These are phyloP conservation scores for Neurospora sp. DNA, from an alignment of 495 filamentous ascomycete species.

Conservation along the genomic window DNA sequence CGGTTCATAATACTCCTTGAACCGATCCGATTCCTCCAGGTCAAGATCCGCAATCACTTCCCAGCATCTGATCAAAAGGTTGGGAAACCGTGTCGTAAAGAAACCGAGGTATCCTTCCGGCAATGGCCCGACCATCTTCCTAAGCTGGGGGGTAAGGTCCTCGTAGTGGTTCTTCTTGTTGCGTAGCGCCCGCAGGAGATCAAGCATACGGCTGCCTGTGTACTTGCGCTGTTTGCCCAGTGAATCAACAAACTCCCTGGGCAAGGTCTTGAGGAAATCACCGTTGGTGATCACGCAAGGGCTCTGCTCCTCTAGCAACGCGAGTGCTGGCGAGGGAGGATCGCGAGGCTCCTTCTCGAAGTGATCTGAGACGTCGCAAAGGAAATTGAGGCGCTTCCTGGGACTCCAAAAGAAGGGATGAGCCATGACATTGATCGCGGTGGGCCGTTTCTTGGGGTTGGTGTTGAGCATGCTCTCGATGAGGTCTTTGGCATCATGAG, in stretches of 20 bases:
- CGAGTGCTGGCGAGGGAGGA: slow-evolving; percentile 57
- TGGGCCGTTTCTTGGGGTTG: slow-evolving; percentile 59
- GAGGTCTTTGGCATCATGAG: slow-evolving; percentile 76
- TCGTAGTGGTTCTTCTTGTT: slow-evolving; percentile 96
- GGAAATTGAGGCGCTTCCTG: slow-evolving; percentile 78
- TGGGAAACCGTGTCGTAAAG: slow-evolving; percentile 75
- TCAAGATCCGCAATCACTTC: slow-evolving; percentile 55
- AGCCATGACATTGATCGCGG: slow-evolving; percentile 65
- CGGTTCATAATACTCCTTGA: slow-evolving; percentile 60
- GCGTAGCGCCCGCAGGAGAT: slow-evolving; percentile 79
- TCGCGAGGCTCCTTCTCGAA: slow-evolving; percentile 87
- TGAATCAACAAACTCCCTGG: slow-evolving; percentile 71
- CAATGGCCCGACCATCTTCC: slow-evolving; percentile 66
- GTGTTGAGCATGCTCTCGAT: slow-evolving; percentile 73
- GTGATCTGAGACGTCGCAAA: slow-evolving; percentile 88
- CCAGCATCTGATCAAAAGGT: slow-evolving; percentile 72
- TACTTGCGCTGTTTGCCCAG: slow-evolving; percentile 95
- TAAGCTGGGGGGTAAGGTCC: slow-evolving; percentile 72
- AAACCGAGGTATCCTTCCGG: slow-evolving; percentile 81
- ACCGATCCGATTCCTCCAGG: slow-evolving; percentile 58
- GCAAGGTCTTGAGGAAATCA: slow-evolving; percentile 71
- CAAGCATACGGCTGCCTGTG: slow-evolving; percentile 68
- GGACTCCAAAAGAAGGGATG: slow-evolving; percentile 95
- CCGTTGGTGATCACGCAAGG: slow-evolving; percentile 26
- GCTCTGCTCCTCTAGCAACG: slow-evolving; percentile 40